Conservation (phyloP, 129 eudicot genomes). For the Saposhnikovia divaricata region DNA sequence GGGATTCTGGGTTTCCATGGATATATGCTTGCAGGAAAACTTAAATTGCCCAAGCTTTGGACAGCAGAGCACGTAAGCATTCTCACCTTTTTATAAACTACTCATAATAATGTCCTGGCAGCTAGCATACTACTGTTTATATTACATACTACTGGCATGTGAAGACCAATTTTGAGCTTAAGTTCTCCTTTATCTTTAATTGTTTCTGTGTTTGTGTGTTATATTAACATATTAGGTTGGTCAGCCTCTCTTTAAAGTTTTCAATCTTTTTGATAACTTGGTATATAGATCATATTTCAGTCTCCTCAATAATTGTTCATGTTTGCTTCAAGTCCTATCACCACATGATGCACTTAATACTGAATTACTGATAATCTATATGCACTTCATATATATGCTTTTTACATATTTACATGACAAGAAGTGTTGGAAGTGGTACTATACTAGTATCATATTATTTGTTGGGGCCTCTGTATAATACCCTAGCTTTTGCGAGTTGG, state of each 20-base stretch:
- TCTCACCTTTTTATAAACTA: conserved; percentile 4
- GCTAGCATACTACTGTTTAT: not conserved
- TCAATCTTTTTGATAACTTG: not conserved
- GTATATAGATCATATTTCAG: no score
- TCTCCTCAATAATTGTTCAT: not conserved
- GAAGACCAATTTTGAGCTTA: not conserved
- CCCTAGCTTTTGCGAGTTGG: not conserved
- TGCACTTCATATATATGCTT: not conserved
- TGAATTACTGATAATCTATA: not conserved
- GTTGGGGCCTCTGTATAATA: not conserved
- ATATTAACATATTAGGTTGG: not conserved
- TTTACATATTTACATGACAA: not conserved
- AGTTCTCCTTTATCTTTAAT: not conserved
- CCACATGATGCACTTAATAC: not conserved
- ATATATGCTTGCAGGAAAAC: conserved; percentile 48
- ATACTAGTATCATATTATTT: no score
- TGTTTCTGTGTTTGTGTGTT: not conserved
- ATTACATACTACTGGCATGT: not conserved
- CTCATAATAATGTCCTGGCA: not conserved
- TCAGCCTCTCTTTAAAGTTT: not conserved
- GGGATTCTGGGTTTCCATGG: conserved; percentile 58
- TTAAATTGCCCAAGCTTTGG: conserved; percentile 82
- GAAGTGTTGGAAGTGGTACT: not conserved
- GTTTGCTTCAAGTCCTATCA: not conserved
- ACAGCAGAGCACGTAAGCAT: conserved; percentile 72